Evolutionary conservation across 2,329 filamentous ascomycete species (phyloP).

Genomic region (Curvularia spicifera): DNA sequence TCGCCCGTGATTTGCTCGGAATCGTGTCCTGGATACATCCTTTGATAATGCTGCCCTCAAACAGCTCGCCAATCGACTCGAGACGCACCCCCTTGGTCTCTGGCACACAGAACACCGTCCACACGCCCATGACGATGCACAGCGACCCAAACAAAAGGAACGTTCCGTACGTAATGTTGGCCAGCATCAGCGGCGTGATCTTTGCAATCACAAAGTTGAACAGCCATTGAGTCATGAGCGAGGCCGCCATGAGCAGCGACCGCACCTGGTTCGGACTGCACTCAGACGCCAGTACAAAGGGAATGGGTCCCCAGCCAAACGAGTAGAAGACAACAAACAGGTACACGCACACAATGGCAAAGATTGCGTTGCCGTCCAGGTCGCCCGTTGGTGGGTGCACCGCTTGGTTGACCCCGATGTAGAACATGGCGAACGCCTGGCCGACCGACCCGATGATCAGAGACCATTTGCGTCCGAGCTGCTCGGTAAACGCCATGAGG

Average conservation of each 20-base stretch:
- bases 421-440: constrained; percentile 54
- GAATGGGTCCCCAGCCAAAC: constrained; percentile 56
- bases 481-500: constrained; percentile 55
- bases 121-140: constrained; percentile 53
- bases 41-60: constrained; percentile 52
- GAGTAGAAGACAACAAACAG: constrained; percentile 57
- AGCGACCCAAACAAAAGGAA: constrained; percentile 52
- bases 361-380: constrained; percentile 49
- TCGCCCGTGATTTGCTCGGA: constrained; percentile 47
- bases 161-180: constrained; percentile 53
- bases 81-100: constrained; percentile 54
- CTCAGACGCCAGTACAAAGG: constrained; percentile 54
- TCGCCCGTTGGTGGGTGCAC: constrained; percentile 44
- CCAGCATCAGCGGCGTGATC: constrained; percentile 53
- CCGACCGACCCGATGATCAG: constrained; percentile 52
- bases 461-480: constrained; percentile 55
- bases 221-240: constrained; percentile 57
- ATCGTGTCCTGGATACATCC: constrained; percentile 51
- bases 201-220: constrained; percentile 43
- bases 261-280: constrained; percentile 51
- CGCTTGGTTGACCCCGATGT: constrained; percentile 44
- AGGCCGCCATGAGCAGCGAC: constrained; percentile 52
- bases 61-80: constrained; percentile 52
- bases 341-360: constrained; percentile 61
- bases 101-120: constrained; percentile 51